Evolutionary conservation across 768 basidiomycete genomes (phyloP), one percentile per base, ranked within the genome.

Genomic region (Mrakia gelida): DNA sequence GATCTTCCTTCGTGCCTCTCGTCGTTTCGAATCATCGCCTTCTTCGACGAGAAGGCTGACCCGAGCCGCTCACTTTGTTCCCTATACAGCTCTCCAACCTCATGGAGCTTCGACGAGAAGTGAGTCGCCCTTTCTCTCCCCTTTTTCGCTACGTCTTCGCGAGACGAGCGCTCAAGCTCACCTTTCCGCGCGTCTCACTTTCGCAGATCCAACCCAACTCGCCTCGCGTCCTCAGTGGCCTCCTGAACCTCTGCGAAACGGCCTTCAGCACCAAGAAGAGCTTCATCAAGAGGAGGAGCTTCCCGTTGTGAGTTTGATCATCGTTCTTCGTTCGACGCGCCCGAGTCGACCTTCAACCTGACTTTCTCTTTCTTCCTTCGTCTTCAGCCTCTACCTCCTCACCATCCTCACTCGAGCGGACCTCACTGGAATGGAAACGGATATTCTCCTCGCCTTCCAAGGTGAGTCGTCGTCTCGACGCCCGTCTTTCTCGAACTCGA

Each of bases 191-290:
- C n/a, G n/a, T n/a, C n/a, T n/a, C n/a, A n/a, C n/a, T n/a, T n/a
- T 45, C 43, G 9, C 49, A 78, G 77, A 78, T 78, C 38, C 77
- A 78, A 54, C 77, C 77, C 3, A 38, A 26, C 59, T 68, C 73
- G 28, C 45, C 73, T n/a, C 61, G 49, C 34, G 62, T 45, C 16
- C 68, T 78, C 21, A 16, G 32, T 1, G 52, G 71, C 9, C 26
- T 78, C 52, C 65, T 78, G 0, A 65, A 41, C 1, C 72, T 78
- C 34, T 78, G 77, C 65, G 59, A 73, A 13, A 49, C 65, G 2
- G 77, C 77, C 34, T 78, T 70, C 71, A 74, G 72, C 49, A 78
- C 62, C 68, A 78, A 74, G 65, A 78, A 78, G 73, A 73, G 63
- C 15, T 78, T 70, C 67, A 74, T 78, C 77, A 78, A 78, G 54